A percentile compares a stretch with the other conserved stretches of the same genome.
These are phyloP conservation scores for Hymenoscyphus albidus DNA, from an alignment of 2,329 filamentous ascomycete species.

Conservation along the genomic window DNA sequence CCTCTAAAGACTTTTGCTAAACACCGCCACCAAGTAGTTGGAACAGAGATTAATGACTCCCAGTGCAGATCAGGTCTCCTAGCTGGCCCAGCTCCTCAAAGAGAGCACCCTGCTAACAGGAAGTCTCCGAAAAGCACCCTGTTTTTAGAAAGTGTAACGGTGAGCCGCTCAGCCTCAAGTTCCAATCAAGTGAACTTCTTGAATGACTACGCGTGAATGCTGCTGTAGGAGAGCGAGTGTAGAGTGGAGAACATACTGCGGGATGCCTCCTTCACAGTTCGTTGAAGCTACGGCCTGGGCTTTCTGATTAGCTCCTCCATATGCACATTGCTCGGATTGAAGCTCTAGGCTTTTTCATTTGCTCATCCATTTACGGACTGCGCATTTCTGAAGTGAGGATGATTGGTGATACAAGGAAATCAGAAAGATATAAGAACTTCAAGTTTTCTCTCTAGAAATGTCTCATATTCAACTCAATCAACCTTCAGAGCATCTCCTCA, in stretches of 20 bases:
- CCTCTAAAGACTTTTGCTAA: background rate
- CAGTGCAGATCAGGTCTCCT: background rate
- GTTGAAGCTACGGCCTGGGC: background rate
- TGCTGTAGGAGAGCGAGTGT: too few relatives aligned
- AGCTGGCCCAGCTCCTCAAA: background rate
- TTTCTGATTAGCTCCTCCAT: too few relatives aligned
- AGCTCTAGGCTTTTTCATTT: background rate
- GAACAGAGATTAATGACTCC: background rate
- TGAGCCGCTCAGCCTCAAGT: background rate
- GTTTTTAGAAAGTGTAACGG: background rate
- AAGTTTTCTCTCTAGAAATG: background rate
- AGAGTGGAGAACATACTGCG: background rate
- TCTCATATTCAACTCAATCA: background rate
- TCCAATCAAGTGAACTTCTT: background rate
- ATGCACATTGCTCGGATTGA: too few relatives aligned
- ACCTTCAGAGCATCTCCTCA: background rate
- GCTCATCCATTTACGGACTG: background rate
- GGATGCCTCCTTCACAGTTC: slow-evolving; percentile 1
- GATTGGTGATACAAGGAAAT: background rate
- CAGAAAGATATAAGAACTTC: background rate
- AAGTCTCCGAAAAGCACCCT: background rate
- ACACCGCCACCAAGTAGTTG: background rate
- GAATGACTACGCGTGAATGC: background rate
- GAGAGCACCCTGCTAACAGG: background rate
- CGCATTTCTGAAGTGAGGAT: background rate